Base-by-base conservation (phyloP, 2,329 filamentous ascomycete genomes). In the Biscogniauxia marginata region DNA sequence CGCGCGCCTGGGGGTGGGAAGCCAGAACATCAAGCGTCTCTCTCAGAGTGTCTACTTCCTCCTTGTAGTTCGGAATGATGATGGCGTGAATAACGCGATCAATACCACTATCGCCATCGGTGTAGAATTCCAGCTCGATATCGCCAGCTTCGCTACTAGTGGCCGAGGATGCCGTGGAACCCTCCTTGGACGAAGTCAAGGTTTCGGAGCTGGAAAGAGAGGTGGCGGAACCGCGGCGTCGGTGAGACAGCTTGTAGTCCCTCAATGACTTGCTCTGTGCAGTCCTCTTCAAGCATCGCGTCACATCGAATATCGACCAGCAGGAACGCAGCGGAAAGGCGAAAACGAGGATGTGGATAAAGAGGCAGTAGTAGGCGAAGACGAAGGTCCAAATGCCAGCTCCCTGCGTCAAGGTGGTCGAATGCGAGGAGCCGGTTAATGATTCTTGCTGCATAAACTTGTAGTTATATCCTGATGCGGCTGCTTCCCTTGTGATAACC, bases 11-110 rank as follows among this genome's bases (percentile, higher is more conserved):
- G 0, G 84, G 79, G 66, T 91, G 88, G 24, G 81, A 86, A 4
- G 86, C 86, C 57, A 90, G 73, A 20, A 90, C 87, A 44, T 86
- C 83, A 19, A 91, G 73, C 0, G 88, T 90, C 67, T 89, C 86
- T 60, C 83, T 79, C 48, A 90, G 75, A 0, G 84, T 88, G 56
- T 88, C 84, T 55, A 85, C 74, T 55, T 90, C 86, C 70, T 91
- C 88, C 71, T 88, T 88, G 74, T 90, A 91, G 66, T 89, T 89
- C 18, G 88, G 88, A 46, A 91, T 78, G 60, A 90, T 77, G 59
- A 91, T 88, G 13, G 83, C 85, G 67, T 89, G 85, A 24, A 88
- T 73, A 54, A 88, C 72, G 21, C 74, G 74, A 44, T 79, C 74
- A n/a, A 73, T 67, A 1, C 74, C 70, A 8, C 72, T 69, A 18